Conservation (phyloP, 768 basidiomycete genomes). For the Suillus luteus region DNA sequence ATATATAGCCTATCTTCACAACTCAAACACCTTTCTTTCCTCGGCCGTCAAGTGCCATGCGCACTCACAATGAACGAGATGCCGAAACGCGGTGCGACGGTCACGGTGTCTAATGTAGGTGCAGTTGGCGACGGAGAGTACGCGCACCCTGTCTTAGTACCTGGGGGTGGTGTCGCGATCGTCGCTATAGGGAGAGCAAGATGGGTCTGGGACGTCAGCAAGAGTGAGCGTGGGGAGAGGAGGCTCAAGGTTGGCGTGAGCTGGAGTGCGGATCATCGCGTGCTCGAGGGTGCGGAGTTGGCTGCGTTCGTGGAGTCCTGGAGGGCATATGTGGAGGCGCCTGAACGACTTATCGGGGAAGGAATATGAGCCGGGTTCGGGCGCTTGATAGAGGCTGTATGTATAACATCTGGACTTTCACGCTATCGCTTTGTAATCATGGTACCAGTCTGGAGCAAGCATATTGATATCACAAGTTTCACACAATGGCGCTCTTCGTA, state of each 20-base stretch:
- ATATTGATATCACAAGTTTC: neutral
- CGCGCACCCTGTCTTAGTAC: slow-evolving; percentile 76
- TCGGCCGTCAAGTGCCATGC: slow-evolving; percentile 68
- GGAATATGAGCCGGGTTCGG: slow-evolving; percentile 33
- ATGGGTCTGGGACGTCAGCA: slow-evolving; percentile 73
- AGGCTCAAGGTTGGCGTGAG: slow-evolving; percentile 65
- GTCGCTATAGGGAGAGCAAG: slow-evolving; percentile 78
- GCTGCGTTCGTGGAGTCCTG: slow-evolving; percentile 87
- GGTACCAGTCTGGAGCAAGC: neutral
- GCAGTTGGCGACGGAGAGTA: slow-evolving; percentile 72
- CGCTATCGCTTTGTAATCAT: slow-evolving; percentile 3
- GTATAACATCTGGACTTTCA: neutral
- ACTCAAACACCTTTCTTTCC: slow-evolving; percentile 59
- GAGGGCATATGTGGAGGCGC: slow-evolving; percentile 78
- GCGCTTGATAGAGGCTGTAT: neutral
- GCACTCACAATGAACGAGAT: slow-evolving; percentile 68
- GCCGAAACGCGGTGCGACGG: slow-evolving; percentile 74
- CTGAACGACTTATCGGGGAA: slow-evolving; percentile 65
- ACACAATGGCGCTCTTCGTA: neutral
- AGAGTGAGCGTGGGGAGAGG: slow-evolving; percentile 41
- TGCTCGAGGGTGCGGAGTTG: slow-evolving; percentile 87
- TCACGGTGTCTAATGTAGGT: slow-evolving; percentile 83
- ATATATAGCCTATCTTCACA: slow-evolving; percentile 63
- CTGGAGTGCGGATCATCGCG: slow-evolving; percentile 86
- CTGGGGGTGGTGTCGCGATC: slow-evolving; percentile 83